Percentiles rank a stretch among this genome's conserved stretches.
Evolutionary conservation across 805 yeast genomes (phyloP).

Genomic region (Isabelozyma heimii): DNA sequence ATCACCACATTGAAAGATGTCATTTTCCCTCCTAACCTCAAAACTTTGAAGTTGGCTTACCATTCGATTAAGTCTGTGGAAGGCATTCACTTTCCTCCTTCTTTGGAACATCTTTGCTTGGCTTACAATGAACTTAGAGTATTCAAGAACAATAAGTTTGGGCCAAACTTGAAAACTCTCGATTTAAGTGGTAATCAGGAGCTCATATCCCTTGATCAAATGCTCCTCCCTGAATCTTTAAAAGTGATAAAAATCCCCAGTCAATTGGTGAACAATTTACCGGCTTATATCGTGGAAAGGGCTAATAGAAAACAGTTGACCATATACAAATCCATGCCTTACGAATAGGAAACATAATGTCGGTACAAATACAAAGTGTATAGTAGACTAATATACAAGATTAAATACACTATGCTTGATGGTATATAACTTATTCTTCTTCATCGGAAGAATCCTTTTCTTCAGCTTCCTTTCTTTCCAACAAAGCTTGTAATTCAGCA

Average conservation of each 20-base stretch:
- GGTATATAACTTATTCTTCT: slow-evolving; percentile 45
- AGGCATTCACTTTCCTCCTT: slow-evolving; percentile 35
- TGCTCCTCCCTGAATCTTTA: slow-evolving; percentile 36
- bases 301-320: slow-evolving; percentile 34
- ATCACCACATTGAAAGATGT: slow-evolving; percentile 42
- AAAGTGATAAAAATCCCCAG: slow-evolving; percentile 35
- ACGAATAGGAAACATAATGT: background rate
- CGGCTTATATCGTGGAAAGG: slow-evolving; percentile 35
- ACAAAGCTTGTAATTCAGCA: slow-evolving; percentile 92
- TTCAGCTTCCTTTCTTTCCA: slow-evolving; percentile 90
- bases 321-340: slow-evolving; percentile 28
- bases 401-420: background rate
- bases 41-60: slow-evolving; percentile 35
- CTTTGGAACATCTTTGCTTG: slow-evolving; percentile 28
- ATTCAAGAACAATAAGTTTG: slow-evolving; percentile 35
- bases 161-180: slow-evolving; percentile 27
- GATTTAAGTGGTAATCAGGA: slow-evolving; percentile 44
- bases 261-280: slow-evolving; percentile 31
- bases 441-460: slow-evolving; percentile 83
- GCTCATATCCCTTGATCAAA: slow-evolving; percentile 33
- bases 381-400: background rate
- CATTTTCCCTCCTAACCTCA: slow-evolving; percentile 32
- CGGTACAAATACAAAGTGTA: background rate
- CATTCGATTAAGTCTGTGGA: slow-evolving; percentile 39
- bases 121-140: slow-evolving; percentile 38